These are phyloP conservation scores for Boeremia exigua DNA, from an alignment of 2,329 filamentous ascomycete species.

Conservation along the genomic window DNA sequence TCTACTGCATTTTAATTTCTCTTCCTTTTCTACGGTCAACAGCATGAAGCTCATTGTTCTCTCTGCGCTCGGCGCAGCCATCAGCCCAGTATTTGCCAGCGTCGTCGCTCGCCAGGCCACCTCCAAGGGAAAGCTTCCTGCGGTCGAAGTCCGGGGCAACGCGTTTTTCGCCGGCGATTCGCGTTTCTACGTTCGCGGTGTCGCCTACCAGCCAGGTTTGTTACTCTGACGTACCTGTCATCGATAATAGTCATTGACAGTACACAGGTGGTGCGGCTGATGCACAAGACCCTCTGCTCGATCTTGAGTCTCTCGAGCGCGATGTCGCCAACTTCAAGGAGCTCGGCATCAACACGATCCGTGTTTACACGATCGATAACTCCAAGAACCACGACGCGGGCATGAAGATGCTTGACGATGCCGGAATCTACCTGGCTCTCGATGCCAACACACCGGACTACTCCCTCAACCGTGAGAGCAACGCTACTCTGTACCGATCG, in stretches of 20 bases:
- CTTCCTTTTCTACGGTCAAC: constrained; percentile 22
- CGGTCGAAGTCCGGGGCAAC: constrained; percentile 67
- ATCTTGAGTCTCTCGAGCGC: constrained; percentile 71
- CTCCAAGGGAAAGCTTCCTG: constrained; percentile 52
- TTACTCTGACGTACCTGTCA: constrained; percentile 44
- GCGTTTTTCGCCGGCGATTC: constrained; percentile 67
- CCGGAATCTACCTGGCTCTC: constrained; percentile 89
- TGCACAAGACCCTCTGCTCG: constrained; percentile 74
- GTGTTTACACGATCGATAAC: constrained; percentile 93
- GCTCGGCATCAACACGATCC: constrained; percentile 87
- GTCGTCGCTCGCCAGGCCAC: constrained; percentile 29
- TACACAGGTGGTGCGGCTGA: constrained; percentile 49
- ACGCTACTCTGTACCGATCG: constrained; percentile 62
- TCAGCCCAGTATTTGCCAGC: constrained; percentile 36
- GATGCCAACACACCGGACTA: constrained; percentile 90
- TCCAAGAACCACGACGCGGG: constrained; percentile 79
- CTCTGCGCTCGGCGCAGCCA: constrained; percentile 33
- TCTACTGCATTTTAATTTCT: constrained; percentile 38
- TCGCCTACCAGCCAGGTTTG: constrained; percentile 71
- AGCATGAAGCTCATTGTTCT: constrained; percentile 42
- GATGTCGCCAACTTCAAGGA: constrained; percentile 83
- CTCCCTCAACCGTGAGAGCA: constrained; percentile 79
- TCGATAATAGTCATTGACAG: constrained; percentile 33
- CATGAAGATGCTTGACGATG: constrained; percentile 80
- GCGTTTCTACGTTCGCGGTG: constrained; percentile 66